These are phyloP conservation scores for Blastobotrys apis DNA, from an alignment of 1,139 yeast species.

Conservation along the genomic window DNA sequence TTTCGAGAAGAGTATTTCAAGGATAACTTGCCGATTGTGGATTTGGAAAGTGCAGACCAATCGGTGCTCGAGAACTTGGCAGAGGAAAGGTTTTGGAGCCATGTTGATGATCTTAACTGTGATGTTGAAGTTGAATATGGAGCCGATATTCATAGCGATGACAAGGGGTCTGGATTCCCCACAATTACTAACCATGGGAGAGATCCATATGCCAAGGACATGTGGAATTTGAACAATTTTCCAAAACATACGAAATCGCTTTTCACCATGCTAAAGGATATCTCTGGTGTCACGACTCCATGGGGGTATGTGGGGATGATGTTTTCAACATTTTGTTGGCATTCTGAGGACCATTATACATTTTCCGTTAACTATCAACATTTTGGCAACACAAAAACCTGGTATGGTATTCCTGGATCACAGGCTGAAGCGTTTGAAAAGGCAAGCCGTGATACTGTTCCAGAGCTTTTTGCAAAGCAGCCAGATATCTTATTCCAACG, in stretches of 20 bases:
- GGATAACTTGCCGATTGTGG: conserved; percentile 42
- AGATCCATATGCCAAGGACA: conserved; percentile 40
- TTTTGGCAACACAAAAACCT: conserved; percentile 59
- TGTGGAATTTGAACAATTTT: conserved; percentile 71
- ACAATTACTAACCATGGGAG: conserved; percentile 33
- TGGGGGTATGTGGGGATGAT: conserved; percentile 60
- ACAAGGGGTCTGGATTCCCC: conserved; percentile 53
- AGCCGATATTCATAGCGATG: conserved; percentile 41
- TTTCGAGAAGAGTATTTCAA: conserved; percentile 46
- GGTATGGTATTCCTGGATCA: conserved; percentile 74
- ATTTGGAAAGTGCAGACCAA: neutral
- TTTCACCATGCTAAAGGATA: conserved; percentile 42
- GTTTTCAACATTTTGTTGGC: conserved; percentile 70
- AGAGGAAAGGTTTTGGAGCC: conserved; percentile 38
- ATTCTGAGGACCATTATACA: conserved; percentile 69
- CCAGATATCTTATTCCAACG: conserved; percentile 87
- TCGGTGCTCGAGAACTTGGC: conserved; percentile 23
- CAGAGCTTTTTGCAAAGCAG: conserved; percentile 79
- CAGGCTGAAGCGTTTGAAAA: conserved; percentile 60
- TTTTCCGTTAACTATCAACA: conserved; percentile 65
- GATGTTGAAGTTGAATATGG: conserved; percentile 50
- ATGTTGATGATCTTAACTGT: conserved; percentile 36
- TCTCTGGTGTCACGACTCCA: conserved; percentile 45
- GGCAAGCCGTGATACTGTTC: conserved; percentile 49
- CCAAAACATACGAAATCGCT: conserved; percentile 56